Percentiles rank a stretch among this genome's conserved stretches.
Conservation (phyloP, 2,329 filamentous ascomycete genomes). For the Lomentospora prolificans region DNA sequence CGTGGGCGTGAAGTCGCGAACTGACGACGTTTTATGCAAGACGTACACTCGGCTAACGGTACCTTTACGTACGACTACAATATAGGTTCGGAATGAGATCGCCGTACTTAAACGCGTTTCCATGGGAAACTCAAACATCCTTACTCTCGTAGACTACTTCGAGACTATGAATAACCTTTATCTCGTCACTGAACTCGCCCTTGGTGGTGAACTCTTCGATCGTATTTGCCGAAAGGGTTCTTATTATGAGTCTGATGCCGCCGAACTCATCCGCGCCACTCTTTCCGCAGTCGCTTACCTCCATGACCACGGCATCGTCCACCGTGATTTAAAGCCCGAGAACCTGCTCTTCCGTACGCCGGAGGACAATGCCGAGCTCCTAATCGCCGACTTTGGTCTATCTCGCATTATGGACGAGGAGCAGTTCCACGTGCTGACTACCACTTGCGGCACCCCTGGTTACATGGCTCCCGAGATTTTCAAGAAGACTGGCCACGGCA, state of each 20-base stretch:
- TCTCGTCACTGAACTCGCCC: conserved; percentile 89
- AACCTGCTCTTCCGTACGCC: conserved; percentile 94
- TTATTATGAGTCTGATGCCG: conserved; percentile 96
- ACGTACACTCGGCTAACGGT: too few species aligned
- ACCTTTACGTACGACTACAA: too few species aligned
- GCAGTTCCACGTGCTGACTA: conserved; percentile 94
- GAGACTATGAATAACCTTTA: conserved; percentile 99
- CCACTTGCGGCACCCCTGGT: conserved; percentile 92
- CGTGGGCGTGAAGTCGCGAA: not conserved
- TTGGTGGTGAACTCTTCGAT: conserved; percentile 95
- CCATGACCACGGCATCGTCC: conserved; percentile 96
- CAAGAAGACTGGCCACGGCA: conserved; percentile 95
- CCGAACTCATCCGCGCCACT: conserved; percentile 87
- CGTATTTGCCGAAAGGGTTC: conserved; percentile 97
- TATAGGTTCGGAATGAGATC: conserved; percentile 95
- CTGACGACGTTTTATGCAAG: too few species aligned
- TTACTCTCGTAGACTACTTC: conserved; percentile 97
- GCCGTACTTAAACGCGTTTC: conserved; percentile 96
- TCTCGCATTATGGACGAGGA: conserved; percentile 98
- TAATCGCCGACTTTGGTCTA: conserved; percentile 95
- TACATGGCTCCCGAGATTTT: conserved; percentile 99
- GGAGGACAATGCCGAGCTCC: conserved; percentile 91
- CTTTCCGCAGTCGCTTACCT: conserved; percentile 97
- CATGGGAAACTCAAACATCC: conserved; percentile 96
- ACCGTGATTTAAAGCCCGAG: conserved; percentile 95